phyloP scores from a whole-genome alignment of 352 stramenopile species.

The Phytopythium cucurbitacearum region DNA sequence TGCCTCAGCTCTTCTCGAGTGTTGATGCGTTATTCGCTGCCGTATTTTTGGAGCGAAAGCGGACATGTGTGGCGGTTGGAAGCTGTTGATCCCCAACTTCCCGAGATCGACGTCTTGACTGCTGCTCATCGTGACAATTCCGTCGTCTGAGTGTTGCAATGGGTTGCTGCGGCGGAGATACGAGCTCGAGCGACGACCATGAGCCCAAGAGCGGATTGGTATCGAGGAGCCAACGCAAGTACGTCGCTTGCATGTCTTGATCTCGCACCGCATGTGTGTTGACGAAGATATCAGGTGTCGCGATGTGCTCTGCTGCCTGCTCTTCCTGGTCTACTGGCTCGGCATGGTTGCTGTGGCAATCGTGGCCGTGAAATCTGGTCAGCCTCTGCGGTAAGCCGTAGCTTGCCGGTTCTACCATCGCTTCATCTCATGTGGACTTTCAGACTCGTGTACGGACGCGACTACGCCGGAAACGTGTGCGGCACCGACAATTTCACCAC shows the following conservation, averaged over 20 bases:
- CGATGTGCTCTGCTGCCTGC: constrained; percentile 71
- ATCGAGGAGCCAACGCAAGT: constrained; percentile 24
- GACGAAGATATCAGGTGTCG: constrained; percentile 40
- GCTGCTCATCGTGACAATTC: neutral
- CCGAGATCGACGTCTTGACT: neutral
- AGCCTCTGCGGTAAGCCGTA: constrained; percentile 40
- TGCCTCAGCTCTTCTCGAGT: constrained; percentile 2
- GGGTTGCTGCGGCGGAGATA: too few relatives aligned
- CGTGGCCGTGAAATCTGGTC: constrained; percentile 55
- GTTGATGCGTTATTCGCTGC: neutral
- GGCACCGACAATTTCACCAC: constrained; percentile 38
- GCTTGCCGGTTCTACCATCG: neutral
- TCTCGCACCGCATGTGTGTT: neutral
- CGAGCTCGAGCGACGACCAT: too few relatives aligned
- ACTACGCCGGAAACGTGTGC: constrained; percentile 82
- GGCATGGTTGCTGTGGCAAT: constrained; percentile 72
- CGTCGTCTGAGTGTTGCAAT: neutral
- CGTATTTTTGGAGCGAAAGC: too few relatives aligned
- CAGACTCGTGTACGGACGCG: constrained; percentile 74
- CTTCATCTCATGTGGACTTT: neutral
- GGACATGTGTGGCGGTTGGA: too few relatives aligned
- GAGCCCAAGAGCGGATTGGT: constrained; percentile 16
- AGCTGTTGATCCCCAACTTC: too few relatives aligned
- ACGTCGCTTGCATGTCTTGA: neutral
- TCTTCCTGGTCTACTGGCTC: constrained; percentile 86